These are phyloP conservation scores for Podosphaera leucotricha DNA, from an alignment of 2,329 filamentous ascomycete species.

Conservation along the genomic window DNA sequence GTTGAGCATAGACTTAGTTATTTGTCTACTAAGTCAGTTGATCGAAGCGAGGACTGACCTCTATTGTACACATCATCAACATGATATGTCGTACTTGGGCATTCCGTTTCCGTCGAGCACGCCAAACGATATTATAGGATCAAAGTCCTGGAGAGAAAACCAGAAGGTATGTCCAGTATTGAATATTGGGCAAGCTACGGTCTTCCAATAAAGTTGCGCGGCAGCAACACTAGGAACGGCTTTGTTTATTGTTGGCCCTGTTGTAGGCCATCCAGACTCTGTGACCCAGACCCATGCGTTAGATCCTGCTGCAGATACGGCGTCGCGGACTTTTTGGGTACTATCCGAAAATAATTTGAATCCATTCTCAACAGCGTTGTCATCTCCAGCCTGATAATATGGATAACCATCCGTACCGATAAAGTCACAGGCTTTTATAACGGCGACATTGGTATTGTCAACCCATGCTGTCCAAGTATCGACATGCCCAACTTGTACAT, in stretches of 20 bases:
- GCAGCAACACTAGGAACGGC: conserved; percentile 32
- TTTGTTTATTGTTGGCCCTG: conserved; percentile 27
- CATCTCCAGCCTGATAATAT: conserved; percentile 35
- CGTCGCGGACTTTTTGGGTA: conserved; percentile 13
- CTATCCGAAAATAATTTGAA: conserved; percentile 26
- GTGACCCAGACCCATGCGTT: conserved; percentile 36
- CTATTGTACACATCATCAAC: conserved; percentile 3
- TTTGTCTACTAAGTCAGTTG: no score
- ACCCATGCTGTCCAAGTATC: conserved; percentile 44
- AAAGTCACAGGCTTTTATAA: conserved; percentile 39
- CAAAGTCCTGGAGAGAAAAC: conserved; percentile 35
- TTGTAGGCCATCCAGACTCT: conserved; percentile 41
- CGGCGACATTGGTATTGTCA: conserved; percentile 31
- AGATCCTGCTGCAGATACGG: conserved; percentile 20
- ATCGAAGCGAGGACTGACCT: no score
- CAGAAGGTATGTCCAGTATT: conserved; percentile 32
- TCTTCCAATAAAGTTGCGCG: conserved; percentile 38
- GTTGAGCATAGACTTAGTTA: no score
- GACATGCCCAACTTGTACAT: conserved; percentile 37
- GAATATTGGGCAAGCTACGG: conserved; percentile 34
- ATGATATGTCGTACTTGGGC: conserved; percentile 10
- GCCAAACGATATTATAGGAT: conserved; percentile 18
- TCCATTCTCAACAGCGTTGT: conserved; percentile 31
- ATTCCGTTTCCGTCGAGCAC: conserved; percentile 16
- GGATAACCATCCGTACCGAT: conserved; percentile 42